Conservation (phyloP, 2,329 filamentous ascomycete genomes). For the Nannizzia gypsea region DNA sequence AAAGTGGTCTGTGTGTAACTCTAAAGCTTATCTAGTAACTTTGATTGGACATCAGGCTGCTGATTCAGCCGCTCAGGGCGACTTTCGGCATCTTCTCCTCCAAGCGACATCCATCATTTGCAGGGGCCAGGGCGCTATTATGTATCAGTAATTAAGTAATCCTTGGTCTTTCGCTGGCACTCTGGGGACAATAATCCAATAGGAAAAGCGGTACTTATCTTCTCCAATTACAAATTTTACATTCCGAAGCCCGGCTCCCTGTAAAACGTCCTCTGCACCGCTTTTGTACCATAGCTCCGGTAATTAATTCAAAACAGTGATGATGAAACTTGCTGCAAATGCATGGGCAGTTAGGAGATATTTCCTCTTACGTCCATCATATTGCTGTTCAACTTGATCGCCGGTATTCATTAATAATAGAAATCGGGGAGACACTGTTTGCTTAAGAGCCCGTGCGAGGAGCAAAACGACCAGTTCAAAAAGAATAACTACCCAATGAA, state of each 20-base stretch:
- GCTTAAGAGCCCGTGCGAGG: background rate
- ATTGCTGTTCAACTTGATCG: background rate
- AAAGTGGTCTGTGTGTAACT: background rate
- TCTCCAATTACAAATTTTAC: background rate
- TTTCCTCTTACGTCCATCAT: background rate
- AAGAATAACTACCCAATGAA: no score
- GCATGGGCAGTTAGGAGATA: slow-evolving; percentile 1
- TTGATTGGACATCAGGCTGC: background rate
- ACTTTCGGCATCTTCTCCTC: background rate
- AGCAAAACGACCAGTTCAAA: background rate
- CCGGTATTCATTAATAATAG: background rate
- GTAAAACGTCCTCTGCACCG: background rate
- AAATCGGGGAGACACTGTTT: background rate
- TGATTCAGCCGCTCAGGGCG: background rate
- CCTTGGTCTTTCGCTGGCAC: background rate
- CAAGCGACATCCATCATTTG: background rate
- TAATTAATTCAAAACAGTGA: background rate
- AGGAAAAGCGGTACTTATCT: background rate
- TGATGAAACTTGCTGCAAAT: background rate
- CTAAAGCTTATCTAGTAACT: background rate
- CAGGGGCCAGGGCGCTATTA: background rate
- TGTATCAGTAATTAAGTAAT: background rate
- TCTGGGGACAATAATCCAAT: background rate
- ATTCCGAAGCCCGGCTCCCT: background rate
- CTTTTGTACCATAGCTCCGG: background rate